These are phyloP conservation scores for Saraca asoca DNA, from an alignment of 331 rosid genomes.

Conservation along the genomic window DNA sequence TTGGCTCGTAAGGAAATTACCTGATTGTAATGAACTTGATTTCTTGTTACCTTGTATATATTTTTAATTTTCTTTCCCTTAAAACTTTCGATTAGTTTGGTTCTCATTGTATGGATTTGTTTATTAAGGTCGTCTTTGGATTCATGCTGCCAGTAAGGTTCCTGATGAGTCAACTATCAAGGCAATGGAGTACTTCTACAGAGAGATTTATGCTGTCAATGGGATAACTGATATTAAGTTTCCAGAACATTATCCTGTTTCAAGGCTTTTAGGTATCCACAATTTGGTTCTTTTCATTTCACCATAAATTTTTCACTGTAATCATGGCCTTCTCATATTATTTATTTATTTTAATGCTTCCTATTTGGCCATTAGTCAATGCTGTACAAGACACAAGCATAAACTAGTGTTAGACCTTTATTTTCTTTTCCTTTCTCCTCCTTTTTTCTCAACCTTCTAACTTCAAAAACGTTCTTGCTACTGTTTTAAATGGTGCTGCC, in stretches of 20 bases:
- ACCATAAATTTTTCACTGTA: not conserved
- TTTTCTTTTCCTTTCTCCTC: not conserved
- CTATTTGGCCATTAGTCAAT: not conserved
- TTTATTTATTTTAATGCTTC: not conserved
- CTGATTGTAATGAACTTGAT: not conserved
- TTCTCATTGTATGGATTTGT: conserved; percentile 18
- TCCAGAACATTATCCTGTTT: conserved; percentile 87
- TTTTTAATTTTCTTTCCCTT: not conserved
- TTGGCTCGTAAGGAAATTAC: not conserved
- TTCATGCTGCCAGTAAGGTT: conserved; percentile 95
- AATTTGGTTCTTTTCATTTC: not conserved
- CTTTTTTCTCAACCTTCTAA: not conserved
- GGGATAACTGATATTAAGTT: conserved; percentile 73
- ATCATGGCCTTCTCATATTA: not conserved
- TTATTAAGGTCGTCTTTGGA: conserved; percentile 86
- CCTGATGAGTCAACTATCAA: conserved; percentile 86
- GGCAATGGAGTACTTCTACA: conserved; percentile 87
- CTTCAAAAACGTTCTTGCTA: not conserved
- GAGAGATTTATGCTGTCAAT: conserved; percentile 76
- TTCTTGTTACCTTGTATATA: not conserved
- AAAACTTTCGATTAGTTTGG: not conserved
- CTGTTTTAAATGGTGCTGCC: not conserved
- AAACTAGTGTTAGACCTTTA: not conserved
- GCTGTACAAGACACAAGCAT: not conserved
- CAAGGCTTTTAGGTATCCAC: conserved; percentile 74